Evolutionary conservation across 495 filamentous ascomycete genomes (phyloP).

Genomic region (Aspergillus leporis): DNA sequence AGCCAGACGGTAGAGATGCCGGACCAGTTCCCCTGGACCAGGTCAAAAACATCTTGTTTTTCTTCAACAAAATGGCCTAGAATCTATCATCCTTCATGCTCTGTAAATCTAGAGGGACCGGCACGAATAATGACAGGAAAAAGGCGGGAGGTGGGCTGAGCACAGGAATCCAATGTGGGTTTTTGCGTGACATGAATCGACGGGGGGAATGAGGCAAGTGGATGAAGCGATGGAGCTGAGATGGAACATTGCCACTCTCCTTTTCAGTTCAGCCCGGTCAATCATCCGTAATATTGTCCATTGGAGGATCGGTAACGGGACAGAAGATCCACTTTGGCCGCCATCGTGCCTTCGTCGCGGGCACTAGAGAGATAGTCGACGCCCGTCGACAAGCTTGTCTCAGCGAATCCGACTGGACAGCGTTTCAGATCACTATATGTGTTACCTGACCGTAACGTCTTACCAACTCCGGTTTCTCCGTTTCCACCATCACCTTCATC

Average conservation of each 20-base stretch:
- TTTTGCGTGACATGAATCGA: not conserved
- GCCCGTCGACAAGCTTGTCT: not conserved
- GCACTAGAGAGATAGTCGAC: not conserved
- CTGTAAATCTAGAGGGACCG: not conserved
- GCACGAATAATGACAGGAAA: not conserved
- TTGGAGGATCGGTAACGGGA: not conserved
- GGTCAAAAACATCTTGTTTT: constrained; percentile 1
- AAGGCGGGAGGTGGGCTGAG: no score
- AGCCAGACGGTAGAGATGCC: not conserved
- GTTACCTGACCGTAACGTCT: not conserved
- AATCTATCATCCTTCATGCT: not conserved
- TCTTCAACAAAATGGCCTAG: not conserved
- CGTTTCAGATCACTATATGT: not conserved
- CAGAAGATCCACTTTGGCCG: not conserved
- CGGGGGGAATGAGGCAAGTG: not conserved
- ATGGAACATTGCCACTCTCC: not conserved
- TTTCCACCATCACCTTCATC: not conserved
- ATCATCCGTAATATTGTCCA: not conserved
- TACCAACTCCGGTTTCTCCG: not conserved
- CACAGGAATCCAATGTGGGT: not conserved
- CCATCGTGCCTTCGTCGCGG: not conserved
- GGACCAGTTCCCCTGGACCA: not conserved
- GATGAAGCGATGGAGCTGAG: not conserved
- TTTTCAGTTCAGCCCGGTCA: not conserved
- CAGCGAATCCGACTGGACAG: not conserved